Base-by-base conservation (phyloP, 2,329 filamentous ascomycete species). In the Saccharata proteae region DNA sequence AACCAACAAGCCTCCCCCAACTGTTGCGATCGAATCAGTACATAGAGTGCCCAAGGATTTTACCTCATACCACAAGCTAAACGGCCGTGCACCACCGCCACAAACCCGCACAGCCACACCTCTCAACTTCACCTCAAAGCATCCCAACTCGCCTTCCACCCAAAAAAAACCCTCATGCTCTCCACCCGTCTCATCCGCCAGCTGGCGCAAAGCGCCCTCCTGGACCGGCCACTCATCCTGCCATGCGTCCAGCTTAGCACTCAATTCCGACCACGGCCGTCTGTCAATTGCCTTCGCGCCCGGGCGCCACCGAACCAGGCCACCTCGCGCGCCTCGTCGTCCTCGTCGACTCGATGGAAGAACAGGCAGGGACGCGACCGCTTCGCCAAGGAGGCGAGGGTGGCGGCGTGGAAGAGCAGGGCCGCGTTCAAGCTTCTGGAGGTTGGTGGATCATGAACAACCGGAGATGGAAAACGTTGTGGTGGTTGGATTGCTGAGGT, bases 391-490 rank as follows among this genome's bases (percentile, higher is more conserved):
- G 73, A 80, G 44, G 86, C 90, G 26, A 80, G 75, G 47, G 74
- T 92, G 2, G 69, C 80, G 42, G 78, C 78, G 0, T 61, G 94
- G 36, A 94, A 88, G 57, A 92, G 84, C 46, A 74, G 90, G 39
- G 90, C 90, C 16, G 90, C 86, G 0, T 94, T 90, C 56, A 98
- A 98, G 57, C 64, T 98, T 7, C 58, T 94, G 12, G 81, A 94
- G 65, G 84, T 84, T 50, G 18, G 47, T 10, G n/a, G n/a, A n/a
- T n/a, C n/a, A n/a, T n/a, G n/a, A n/a, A n/a, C n/a, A n/a, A n/a
- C n/a, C n/a, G n/a, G n/a, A n/a, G n/a, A n/a, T n/a, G n/a, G n/a
- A n/a, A n/a, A n/a, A n/a, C n/a, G n/a, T n/a, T n/a, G n/a, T n/a
- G n/a, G n/a, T n/a, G n/a, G n/a, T n/a, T n/a, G n/a, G n/a, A n/a